These are phyloP conservation scores for Malassezia arunalokei DNA, from an alignment of 1,284 basidiomycete species.

Conservation along the genomic window DNA sequence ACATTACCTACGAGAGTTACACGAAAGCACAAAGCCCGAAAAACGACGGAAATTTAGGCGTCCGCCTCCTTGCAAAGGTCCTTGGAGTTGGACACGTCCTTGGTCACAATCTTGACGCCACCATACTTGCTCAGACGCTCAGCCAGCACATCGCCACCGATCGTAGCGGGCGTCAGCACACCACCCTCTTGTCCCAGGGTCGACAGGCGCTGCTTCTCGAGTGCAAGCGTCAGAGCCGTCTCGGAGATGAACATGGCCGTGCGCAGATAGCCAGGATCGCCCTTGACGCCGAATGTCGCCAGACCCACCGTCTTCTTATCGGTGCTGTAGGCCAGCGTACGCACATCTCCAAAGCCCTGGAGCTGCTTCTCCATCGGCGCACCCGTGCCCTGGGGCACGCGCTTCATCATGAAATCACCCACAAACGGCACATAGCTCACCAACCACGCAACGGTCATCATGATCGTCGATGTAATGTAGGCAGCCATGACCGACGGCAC, in stretches of 20 bases:
- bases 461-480: conserved; percentile 4
- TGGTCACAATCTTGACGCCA: conserved; percentile 50
- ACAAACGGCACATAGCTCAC: not conserved
- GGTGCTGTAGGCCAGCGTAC: conserved; percentile 48
- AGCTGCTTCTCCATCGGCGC: conserved; percentile 10
- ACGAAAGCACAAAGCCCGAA: conserved; percentile 15
- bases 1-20: conserved; percentile 7
- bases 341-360: conserved; percentile 10
- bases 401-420: not conserved
- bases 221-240: conserved; percentile 58
- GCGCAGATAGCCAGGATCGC: conserved; percentile 67
- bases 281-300: conserved; percentile 56
- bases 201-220: conserved; percentile 52
- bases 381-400: conserved; percentile 10
- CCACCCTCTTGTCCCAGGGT: conserved; percentile 57
- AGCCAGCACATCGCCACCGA: conserved; percentile 61
- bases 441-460: conserved; percentile 5
- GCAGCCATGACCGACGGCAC: conserved; percentile 35
- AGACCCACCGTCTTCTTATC: conserved; percentile 50
- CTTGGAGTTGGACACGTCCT: conserved; percentile 3
- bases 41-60: conserved; percentile 6
- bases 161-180: conserved; percentile 63
- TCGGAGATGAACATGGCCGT: conserved; percentile 64
- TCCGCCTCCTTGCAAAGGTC: not conserved
- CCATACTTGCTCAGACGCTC: conserved; percentile 56